Conservation (phyloP, 2,329 filamentous ascomycete genomes). For the Beauveria medogensis region DNA sequence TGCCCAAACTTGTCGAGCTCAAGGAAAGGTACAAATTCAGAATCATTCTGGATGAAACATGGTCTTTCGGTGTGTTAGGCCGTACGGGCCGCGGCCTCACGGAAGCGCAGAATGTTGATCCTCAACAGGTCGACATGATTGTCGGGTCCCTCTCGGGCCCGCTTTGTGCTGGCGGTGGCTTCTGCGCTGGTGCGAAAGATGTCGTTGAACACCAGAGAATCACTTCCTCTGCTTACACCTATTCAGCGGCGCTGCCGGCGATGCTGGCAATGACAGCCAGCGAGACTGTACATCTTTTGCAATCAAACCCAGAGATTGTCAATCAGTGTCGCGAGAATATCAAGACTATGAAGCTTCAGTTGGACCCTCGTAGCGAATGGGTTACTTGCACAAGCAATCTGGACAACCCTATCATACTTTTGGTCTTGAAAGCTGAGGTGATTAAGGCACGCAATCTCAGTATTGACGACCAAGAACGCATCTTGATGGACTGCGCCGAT, state of each 20-base stretch:
- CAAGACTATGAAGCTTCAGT: constrained; percentile 72
- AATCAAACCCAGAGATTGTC: constrained; percentile 78
- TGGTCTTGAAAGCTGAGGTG: constrained; percentile 77
- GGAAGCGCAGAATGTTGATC: constrained; percentile 93
- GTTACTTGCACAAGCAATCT: constrained; percentile 69
- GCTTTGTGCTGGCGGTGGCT: constrained; percentile 86
- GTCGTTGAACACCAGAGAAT: constrained; percentile 96
- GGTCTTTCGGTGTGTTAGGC: constrained; percentile 92
- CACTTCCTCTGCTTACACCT: constrained; percentile 86
- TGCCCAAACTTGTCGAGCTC: constrained; percentile 85
- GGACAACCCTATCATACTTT: constrained; percentile 82
- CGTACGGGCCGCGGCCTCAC: constrained; percentile 86
- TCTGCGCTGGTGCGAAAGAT: constrained; percentile 85
- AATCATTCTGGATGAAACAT: constrained; percentile 93
- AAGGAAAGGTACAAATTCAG: constrained; percentile 98
- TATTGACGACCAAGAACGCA: constrained; percentile 69
- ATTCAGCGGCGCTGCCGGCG: constrained; percentile 87
- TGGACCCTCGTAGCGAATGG: constrained; percentile 93
- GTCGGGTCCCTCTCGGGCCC: constrained; percentile 86
- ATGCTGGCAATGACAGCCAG: constrained; percentile 93
- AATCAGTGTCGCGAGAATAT: constrained; percentile 77
- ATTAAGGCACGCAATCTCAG: constrained; percentile 61
- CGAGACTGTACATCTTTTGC: constrained; percentile 78
- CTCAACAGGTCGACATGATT: constrained; percentile 92
- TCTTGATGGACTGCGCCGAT: constrained; percentile 89